Conservation (phyloP, 164 flowering plant genomes). For the Nymphaea thermarum region DNA sequence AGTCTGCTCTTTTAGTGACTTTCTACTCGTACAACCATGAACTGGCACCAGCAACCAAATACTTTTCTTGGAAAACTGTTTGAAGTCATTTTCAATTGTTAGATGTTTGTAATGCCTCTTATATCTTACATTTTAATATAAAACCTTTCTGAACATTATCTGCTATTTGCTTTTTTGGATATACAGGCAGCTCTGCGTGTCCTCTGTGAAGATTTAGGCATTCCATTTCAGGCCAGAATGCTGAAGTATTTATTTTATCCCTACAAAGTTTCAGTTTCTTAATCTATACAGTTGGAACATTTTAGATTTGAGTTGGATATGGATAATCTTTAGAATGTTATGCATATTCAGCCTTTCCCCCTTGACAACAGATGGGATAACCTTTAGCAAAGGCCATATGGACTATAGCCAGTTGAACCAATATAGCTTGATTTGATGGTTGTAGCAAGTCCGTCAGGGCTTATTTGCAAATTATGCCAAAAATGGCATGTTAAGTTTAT, state of each 20-base stretch:
- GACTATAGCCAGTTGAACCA: too few species aligned
- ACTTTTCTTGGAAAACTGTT: too few species aligned
- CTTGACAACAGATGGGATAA: background rate
- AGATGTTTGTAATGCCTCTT: too few species aligned
- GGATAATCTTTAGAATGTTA: background rate
- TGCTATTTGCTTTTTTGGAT: slow-evolving; percentile 3
- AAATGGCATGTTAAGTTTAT: too few species aligned
- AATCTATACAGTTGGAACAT: background rate
- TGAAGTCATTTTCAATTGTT: too few species aligned
- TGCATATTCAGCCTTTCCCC: background rate
- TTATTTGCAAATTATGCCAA: too few species aligned
- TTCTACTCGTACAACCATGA: too few species aligned
- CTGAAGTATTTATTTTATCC: slow-evolving; percentile 46
- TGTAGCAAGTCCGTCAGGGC: too few species aligned
- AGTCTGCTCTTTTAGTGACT: too few species aligned
- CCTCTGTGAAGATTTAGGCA: slow-evolving; percentile 71
- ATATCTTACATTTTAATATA: too few species aligned
- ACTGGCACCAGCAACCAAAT: too few species aligned
- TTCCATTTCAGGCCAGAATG: slow-evolving; percentile 77
- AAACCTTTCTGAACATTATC: background rate
- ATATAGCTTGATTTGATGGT: too few species aligned
- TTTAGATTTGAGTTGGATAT: background rate
- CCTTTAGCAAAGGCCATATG: background rate
- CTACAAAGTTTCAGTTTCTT: background rate
- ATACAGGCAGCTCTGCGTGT: slow-evolving; percentile 58